Evolutionary conservation across 495 filamentous ascomycete genomes (phyloP), one percentile per base, ranked within the genome.

Genomic region (Talaromyces wortmannii): DNA sequence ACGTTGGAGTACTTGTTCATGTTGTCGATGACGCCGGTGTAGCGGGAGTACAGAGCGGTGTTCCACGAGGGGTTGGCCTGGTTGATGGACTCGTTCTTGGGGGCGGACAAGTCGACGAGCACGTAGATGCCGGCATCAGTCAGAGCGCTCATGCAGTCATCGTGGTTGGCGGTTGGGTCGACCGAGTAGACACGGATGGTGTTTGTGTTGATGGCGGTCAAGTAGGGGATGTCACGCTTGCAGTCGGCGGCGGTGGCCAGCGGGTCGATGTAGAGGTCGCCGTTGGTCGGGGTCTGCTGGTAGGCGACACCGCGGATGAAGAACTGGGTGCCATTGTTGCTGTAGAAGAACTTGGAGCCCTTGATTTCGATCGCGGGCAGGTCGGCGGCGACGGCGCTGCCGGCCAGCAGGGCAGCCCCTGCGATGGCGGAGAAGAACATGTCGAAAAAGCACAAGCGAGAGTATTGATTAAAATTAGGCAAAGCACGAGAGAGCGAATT

Each of bases 151-250:
- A 98, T 97, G 73, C 92, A 97, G 7, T 71, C 73, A n/a, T 73
- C 73, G 75, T 98, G 94, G 72, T 96, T 79, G 55, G 74, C 67
- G 7, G 77, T 81, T n/a, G 94, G 85, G 71, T 98, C 83, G 67
- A 98, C 82, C 62, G 90, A 89, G 71, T 98, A 98, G 17, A 91
- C 90, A 63, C 94, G 92, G 66, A 98, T 91, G 31, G 84, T 83
- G 72, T 98, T 98, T 63, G 92, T 92, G 55, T 79, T 76, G 36
- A 96, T 77, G 61, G 88, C 78, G 66, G 81, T 60, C 49, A 98
- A 79, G 59, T 84, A 73, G 15, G 90, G 89, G 33, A 98, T 71
- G 68, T 98, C 94, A 56, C 92, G 88, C 60, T 77, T 71, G 77
- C 92, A 97, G 55, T 71, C 67, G 16, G 75, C 67, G 15, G 64